Evolutionary conservation across 306 rosid species (phyloP).

Genomic region (Alnus glutinosa): DNA sequence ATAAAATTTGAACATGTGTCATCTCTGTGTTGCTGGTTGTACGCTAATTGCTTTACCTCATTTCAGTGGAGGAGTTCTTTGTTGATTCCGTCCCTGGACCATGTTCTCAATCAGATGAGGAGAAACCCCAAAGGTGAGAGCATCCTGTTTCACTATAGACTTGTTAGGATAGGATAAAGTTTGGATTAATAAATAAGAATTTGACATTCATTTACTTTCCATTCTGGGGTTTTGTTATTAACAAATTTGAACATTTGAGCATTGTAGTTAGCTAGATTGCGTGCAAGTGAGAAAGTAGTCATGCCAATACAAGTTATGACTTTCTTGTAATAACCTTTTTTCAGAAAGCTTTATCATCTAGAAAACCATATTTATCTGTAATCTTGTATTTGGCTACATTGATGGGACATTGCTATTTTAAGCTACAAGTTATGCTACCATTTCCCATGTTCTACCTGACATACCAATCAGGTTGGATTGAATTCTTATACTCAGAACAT

Average conservation of each 20-base stretch:
- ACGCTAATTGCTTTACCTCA: conserved; percentile 18
- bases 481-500: background rate
- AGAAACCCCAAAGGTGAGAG: conserved; percentile 61
- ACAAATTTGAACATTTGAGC: conserved; percentile 28
- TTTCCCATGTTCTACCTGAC: conserved; percentile 1
- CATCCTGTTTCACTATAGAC: conserved; percentile 33
- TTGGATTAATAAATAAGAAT: conserved; percentile 38
- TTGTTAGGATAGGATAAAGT: conserved; percentile 42
- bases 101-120: conserved; percentile 85
- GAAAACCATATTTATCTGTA: conserved; percentile 30
- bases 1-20: background rate
- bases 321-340: conserved; percentile 36
- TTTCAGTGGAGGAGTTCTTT: conserved; percentile 96
- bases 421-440: conserved; percentile 12
- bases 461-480: background rate
- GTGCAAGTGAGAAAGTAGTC: conserved; percentile 32
- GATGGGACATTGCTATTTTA: conserved; percentile 26
- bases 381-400: conserved; percentile 42
- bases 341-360: conserved; percentile 27
- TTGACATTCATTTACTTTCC: conserved; percentile 41
- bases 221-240: conserved; percentile 40
- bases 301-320: conserved; percentile 29
- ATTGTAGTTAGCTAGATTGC: conserved; percentile 42
- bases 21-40: conserved; percentile 6
- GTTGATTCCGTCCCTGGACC: conserved; percentile 85